phyloP scores from a whole-genome alignment of 1,139 yeast genomes.

The Lodderomyces metapsilosis region DNA sequence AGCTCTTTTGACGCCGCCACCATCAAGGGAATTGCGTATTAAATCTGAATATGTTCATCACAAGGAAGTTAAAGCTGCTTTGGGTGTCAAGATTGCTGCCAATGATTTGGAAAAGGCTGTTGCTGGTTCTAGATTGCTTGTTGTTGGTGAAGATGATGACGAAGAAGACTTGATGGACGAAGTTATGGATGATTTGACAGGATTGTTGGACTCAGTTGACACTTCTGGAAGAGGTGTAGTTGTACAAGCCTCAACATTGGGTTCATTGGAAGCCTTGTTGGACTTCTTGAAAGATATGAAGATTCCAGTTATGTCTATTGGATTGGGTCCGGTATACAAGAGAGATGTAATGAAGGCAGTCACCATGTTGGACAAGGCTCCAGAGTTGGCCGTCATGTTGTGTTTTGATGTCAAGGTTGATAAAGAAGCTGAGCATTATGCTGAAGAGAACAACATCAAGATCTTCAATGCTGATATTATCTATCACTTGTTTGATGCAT shows the following conservation, averaged over 20 bases:
- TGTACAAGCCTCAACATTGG: constrained; percentile 97
- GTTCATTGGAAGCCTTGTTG: constrained; percentile 93
- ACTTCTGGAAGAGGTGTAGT: constrained; percentile 94
- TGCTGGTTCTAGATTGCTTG: constrained; percentile 94
- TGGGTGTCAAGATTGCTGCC: constrained; percentile 98
- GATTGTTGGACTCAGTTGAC: constrained; percentile 91
- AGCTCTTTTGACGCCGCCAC: constrained; percentile 96
- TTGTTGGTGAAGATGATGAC: constrained; percentile 96
- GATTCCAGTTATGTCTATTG: constrained; percentile 98
- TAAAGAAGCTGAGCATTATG: constrained; percentile 97
- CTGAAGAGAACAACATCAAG: constrained; percentile 86
- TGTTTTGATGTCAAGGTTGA: constrained; percentile 97
- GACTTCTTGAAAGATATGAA: constrained; percentile 98
- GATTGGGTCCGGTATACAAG: constrained; percentile 95
- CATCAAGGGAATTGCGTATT: constrained; percentile 91
- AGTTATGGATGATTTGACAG: constrained; percentile 97
- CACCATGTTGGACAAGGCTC: constrained; percentile 95
- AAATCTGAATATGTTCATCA: constrained; percentile 93
- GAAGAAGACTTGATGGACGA: constrained; percentile 98
- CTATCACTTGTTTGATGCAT: constrained; percentile 93
- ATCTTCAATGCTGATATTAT: constrained; percentile 95
- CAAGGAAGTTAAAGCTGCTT: constrained; percentile 97
- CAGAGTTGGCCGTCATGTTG: constrained; percentile 92
- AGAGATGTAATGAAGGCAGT: constrained; percentile 98
- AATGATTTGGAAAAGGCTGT: constrained; percentile 97